Evolutionary conservation across 1,284 basidiomycete species (phyloP).

Genomic region (Austroboletus niveus): DNA sequence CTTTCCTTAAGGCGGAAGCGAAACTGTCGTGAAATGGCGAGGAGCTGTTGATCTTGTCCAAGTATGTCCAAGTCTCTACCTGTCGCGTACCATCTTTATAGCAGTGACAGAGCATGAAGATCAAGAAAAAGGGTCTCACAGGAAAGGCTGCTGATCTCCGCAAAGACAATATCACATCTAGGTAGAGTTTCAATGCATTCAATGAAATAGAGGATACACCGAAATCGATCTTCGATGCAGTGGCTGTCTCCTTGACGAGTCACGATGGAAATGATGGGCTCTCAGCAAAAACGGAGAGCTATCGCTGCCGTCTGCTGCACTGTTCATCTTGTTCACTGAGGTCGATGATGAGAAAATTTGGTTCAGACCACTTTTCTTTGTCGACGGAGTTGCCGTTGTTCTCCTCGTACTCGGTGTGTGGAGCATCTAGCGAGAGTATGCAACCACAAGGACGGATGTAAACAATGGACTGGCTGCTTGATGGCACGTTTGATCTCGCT

Average conservation of each 20-base stretch:
- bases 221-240: slow-evolving; percentile 31
- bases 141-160: slow-evolving; percentile 61
- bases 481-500: too few relatives aligned
- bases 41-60: slow-evolving; percentile 84
- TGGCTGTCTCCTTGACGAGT: too few relatives aligned
- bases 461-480: too few relatives aligned
- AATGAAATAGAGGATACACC: slow-evolving; percentile 61
- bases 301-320: too few relatives aligned
- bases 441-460: slow-evolving; percentile 68
- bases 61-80: slow-evolving; percentile 48
- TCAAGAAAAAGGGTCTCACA: slow-evolving; percentile 89
- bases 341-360: too few relatives aligned
- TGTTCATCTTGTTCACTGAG: too few relatives aligned
- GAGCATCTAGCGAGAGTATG: slow-evolving; percentile 71
- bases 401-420: too few relatives aligned
- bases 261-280: too few relatives aligned
- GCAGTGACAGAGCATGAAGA: slow-evolving; percentile 77
- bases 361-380: too few relatives aligned
- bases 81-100: background rate
- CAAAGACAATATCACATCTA: slow-evolving; percentile 50
- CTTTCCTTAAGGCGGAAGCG: slow-evolving; percentile 78
- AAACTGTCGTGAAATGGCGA: slow-evolving; percentile 77
- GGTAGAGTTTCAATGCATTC: slow-evolving; percentile 87
- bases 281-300: too few relatives aligned
- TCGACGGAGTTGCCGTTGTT: too few relatives aligned